These are phyloP conservation scores for Picea abies DNA, from an alignment of 83 land plant genomes.

Conservation along the genomic window DNA sequence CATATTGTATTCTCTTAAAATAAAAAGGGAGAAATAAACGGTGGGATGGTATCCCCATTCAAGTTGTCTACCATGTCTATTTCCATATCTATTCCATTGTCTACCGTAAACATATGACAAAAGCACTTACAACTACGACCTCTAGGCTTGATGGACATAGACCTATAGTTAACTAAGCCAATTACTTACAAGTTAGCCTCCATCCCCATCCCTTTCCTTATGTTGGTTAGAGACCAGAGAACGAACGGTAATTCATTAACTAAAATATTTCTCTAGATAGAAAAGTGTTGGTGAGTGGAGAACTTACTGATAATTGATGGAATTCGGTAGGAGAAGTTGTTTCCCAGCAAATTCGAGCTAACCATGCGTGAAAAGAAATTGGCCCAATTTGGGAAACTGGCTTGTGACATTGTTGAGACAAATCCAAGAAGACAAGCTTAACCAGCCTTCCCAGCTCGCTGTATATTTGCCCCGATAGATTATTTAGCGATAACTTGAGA, in stretches of 20 bases:
- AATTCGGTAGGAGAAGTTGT: conserved; percentile 50
- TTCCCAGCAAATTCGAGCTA: conserved; percentile 56
- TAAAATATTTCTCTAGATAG: conserved; percentile 34
- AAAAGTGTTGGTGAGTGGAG: conserved; percentile 24
- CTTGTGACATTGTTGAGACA: conserved; percentile 58
- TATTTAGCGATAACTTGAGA: conserved; percentile 43
- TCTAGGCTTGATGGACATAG: too few relatives aligned
- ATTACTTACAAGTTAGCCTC: too few relatives aligned
- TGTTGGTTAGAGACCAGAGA: conserved; percentile 37
- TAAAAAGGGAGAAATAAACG: too few relatives aligned
- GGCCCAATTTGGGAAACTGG: conserved; percentile 35
- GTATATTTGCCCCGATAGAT: conserved; percentile 46
- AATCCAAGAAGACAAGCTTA: conserved; percentile 52
- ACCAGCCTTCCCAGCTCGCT: conserved; percentile 35
- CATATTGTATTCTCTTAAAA: too few relatives aligned
- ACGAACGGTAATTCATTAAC: conserved; percentile 45
- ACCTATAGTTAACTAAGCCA: too few relatives aligned
- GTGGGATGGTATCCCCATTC: too few relatives aligned
- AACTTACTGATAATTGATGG: conserved; percentile 48
- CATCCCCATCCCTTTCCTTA: not conserved
- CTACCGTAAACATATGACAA: too few relatives aligned
- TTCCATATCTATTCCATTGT: too few relatives aligned
- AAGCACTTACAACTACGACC: too few relatives aligned
- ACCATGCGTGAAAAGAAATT: conserved; percentile 24
- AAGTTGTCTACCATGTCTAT: too few relatives aligned